Percentiles rank a stretch among this genome's conserved stretches.
Conservation (phyloP, 768 basidiomycete species). For the Collybiopsis luxurians region DNA sequence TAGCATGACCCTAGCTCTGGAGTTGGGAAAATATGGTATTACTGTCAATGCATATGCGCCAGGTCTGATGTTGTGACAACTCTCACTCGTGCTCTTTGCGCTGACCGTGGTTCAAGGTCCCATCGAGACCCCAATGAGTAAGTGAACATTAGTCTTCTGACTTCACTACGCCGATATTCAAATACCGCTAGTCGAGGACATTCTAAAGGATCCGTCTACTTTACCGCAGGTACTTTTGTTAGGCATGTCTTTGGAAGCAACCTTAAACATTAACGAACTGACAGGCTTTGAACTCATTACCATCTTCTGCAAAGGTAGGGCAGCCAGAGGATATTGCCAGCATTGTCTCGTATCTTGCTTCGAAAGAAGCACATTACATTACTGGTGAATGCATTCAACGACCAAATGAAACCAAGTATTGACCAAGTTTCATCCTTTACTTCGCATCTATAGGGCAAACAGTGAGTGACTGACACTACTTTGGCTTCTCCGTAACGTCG, state of each 20-base stretch:
- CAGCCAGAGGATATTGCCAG: constrained; percentile 21
- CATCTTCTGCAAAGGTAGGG: constrained; percentile 15
- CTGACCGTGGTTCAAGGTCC: background rate
- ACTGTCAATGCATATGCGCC: constrained; percentile 27
- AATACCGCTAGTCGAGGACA: no score
- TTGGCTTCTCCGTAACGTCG: background rate
- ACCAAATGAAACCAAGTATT: no score
- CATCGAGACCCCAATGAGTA: background rate
- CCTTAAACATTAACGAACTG: no score
- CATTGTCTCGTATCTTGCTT: constrained; percentile 29
- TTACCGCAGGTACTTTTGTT: no score
- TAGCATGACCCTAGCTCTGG: constrained; percentile 19
- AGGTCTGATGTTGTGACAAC: no score
- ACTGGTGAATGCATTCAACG: constrained; percentile 23
- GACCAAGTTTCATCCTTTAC: background rate
- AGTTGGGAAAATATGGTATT: constrained; percentile 23
- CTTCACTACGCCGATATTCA: no score
- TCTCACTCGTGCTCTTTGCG: no score
- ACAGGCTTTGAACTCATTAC: constrained; percentile 10
- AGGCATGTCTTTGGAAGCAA: no score
- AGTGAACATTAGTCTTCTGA: background rate
- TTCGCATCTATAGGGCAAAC: background rate
- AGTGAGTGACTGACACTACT: no score
- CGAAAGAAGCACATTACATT: constrained; percentile 23
- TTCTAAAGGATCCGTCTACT: no score